These are phyloP conservation scores for Coniochaeta ligniaria DNA, from an alignment of 2,329 filamentous ascomycete genomes.

Conservation along the genomic window DNA sequence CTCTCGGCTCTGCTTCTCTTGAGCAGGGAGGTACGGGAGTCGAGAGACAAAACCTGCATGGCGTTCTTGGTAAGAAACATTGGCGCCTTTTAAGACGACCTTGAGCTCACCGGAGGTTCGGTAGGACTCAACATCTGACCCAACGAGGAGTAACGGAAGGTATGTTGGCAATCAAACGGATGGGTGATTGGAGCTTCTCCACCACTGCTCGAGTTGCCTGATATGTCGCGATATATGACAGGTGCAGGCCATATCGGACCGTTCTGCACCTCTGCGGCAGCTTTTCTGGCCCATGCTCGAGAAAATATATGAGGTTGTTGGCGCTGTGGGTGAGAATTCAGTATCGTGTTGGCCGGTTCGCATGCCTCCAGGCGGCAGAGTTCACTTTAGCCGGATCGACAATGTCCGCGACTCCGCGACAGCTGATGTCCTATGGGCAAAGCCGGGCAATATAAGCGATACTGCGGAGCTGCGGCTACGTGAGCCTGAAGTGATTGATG, in stretches of 20 bases:
- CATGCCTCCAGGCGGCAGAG: neutral
- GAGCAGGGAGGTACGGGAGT: neutral
- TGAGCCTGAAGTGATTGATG: neutral
- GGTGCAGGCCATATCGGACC: neutral
- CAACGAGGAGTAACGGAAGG: neutral
- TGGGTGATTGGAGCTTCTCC: neutral
- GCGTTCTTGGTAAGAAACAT: slow-evolving; percentile 1
- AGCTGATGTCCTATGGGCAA: neutral
- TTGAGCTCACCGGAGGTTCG: neutral
- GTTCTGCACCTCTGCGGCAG: neutral
- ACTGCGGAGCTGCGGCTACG: neutral
- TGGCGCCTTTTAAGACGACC: neutral
- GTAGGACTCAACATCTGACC: neutral
- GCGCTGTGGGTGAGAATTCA: neutral
- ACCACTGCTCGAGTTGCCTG: neutral
- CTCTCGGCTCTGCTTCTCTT: neutral
- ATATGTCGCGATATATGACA: neutral
- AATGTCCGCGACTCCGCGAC: neutral
- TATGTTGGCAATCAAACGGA: neutral
- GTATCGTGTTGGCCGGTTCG: neutral
- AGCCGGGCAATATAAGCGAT: neutral
- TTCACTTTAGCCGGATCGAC: neutral
- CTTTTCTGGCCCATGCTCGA: neutral
- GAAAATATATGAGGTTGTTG: neutral
- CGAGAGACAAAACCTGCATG: neutral